phyloP scores from a whole-genome alignment of 2,329 filamentous ascomycete genomes.

The Dactylellina haptotyla region DNA sequence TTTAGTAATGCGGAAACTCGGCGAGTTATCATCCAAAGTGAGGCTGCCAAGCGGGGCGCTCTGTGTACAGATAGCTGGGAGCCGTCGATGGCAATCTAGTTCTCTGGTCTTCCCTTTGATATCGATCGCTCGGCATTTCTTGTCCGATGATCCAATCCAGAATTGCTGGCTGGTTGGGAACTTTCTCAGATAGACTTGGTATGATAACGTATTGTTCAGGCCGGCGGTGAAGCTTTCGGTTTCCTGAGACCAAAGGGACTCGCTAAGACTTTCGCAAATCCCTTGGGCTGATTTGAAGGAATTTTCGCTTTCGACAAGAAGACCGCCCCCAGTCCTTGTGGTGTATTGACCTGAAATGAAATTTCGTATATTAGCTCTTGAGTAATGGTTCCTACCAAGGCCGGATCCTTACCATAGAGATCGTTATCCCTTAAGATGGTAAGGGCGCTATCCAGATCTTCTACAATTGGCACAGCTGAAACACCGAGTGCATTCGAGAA shows the following conservation, averaged over 20 bases:
- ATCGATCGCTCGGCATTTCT: conserved; percentile 57
- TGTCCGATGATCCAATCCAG: conserved; percentile 15
- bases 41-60: conserved; percentile 63
- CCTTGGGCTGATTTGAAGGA: neutral
- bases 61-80: conserved; percentile 63
- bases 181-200: conserved; percentile 32
- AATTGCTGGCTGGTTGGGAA: conserved; percentile 22
- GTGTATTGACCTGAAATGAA: conserved; percentile 34
- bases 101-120: conserved; percentile 57
- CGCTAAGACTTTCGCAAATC: conserved; percentile 14
- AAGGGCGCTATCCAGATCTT: no score
- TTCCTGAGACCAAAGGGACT: conserved; percentile 28
- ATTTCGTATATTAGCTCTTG: no score
- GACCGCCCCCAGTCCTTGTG: conserved; percentile 8
- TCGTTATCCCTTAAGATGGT: no score
- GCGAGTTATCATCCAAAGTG: conserved; percentile 59
- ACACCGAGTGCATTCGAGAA: no score
- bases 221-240: conserved; percentile 21
- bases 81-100: conserved; percentile 42
- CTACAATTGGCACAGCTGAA: no score
- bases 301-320: conserved; percentile 16
- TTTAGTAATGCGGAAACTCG: conserved; percentile 61
- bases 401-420: no score
- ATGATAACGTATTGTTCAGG: conserved; percentile 30
- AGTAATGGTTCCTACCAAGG: no score